Percentiles rank a stretch among this genome's conserved stretches.
phyloP scores from a whole-genome alignment of 192 early-diverging fungal species.

The Entomortierella lignicola region DNA sequence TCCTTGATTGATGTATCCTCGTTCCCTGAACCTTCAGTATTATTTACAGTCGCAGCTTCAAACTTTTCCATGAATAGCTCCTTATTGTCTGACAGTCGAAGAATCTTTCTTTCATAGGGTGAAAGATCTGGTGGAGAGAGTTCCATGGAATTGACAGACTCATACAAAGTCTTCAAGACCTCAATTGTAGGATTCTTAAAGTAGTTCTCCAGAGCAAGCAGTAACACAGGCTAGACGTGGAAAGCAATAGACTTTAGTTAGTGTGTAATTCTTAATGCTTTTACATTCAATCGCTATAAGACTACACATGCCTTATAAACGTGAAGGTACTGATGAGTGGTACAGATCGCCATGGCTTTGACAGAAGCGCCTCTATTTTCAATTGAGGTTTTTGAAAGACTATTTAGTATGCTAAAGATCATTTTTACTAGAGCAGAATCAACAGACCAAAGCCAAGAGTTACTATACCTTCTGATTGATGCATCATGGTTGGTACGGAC shows the following conservation, averaged over 20 bases:
- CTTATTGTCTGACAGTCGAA: slow-evolving; percentile 85
- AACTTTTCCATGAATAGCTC: slow-evolving; percentile 90
- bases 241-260: neutral
- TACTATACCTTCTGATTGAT: slow-evolving; percentile 71
- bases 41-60: slow-evolving; percentile 19
- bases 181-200: slow-evolving; percentile 79
- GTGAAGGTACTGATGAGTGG: slow-evolving; percentile 90
- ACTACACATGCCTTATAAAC: slow-evolving; percentile 82
- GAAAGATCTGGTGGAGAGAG: slow-evolving; percentile 85
- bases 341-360: slow-evolving; percentile 95
- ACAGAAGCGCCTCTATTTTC: slow-evolving; percentile 83
- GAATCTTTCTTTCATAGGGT: slow-evolving; percentile 82
- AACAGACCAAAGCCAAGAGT: too few relatives aligned
- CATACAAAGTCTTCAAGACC: slow-evolving; percentile 82
- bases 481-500: slow-evolving; percentile 91
- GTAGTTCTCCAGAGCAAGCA: slow-evolving; percentile 93
- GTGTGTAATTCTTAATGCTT: too few relatives aligned
- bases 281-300: too few relatives aligned
- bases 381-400: neutral
- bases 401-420: neutral
- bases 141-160: slow-evolving; percentile 89
- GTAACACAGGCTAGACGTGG: slow-evolving; percentile 77
- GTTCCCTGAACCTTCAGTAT: slow-evolving; percentile 22
- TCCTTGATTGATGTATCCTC: slow-evolving; percentile 12
- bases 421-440: too few relatives aligned